Evolutionary conservation across 768 basidiomycete genomes (phyloP), one percentile per base, ranked within the genome.

Genomic region (Coprinellus micaceus): DNA sequence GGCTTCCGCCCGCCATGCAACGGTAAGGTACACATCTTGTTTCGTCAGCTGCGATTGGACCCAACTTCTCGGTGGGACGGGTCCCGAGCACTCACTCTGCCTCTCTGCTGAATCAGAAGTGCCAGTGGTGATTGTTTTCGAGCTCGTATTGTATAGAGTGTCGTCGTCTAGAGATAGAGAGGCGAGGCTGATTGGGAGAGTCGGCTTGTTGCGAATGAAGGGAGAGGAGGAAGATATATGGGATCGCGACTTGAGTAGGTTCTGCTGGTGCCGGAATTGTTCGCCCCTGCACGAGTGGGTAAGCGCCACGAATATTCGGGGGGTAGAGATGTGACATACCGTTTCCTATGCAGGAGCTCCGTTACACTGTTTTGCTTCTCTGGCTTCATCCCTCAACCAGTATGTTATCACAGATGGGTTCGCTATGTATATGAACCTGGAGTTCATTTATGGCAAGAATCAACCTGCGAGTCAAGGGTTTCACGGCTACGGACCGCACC

Each of bases 251-350:
- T 69, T 63, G 41, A 58, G 75, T 5, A 80, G 59, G 64, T 90
- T 90, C 56, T 82, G 84, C 33, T 71, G 62, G 58, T 80, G 88
- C 52, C 87, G 77, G 56, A 85, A 88, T 41, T 89, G 84, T 66
- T 91, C 88, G 10, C 86, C 88, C 64, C 88, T 89, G 43, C 25
- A 33, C 33, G 13, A 6, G 33, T 6, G 37, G 41, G 55, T 53
- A 36, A 55, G 36, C 13, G 21, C 36, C 2, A 33, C 24, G 24
- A 25, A 11, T 5, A 57, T 30, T 4, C 3, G 41, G 4, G n/a
- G n/a, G 3, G 22, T 29, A 10, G 19, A 22, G 3, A 33, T 33
- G 21, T 19, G 22, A 19, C 49, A 7, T 13, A 51, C 49, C 49
- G 49, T 37, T 51, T 51, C 22, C 49, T 51, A 36, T 51, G 49